A percentile compares a stretch with the other conserved stretches of the same genome.
Conservation (phyloP, 2,329 filamentous ascomycete genomes). For the Pseudonectria buxi region DNA sequence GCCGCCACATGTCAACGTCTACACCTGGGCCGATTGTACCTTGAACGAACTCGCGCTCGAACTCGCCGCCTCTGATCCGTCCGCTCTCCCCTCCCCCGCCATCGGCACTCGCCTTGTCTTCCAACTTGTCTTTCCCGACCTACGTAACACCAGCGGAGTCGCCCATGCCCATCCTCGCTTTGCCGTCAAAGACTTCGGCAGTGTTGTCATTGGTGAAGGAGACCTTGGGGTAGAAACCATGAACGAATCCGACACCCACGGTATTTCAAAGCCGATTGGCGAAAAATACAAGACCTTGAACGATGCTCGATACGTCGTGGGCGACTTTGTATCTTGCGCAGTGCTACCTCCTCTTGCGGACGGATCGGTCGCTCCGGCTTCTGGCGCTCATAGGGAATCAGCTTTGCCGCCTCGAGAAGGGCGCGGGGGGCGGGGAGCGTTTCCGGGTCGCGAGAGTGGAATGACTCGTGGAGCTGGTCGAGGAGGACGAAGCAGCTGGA, state of each 20-base stretch:
- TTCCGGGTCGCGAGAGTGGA: conserved; percentile 20
- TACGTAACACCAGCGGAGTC: conserved; percentile 31
- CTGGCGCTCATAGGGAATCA: conserved; percentile 26
- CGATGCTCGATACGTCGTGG: conserved; percentile 76
- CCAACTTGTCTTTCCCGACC: conserved; percentile 78
- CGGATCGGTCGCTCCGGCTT: conserved; percentile 64
- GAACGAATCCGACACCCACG: conserved; percentile 29
- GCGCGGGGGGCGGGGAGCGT: conserved; percentile 19
- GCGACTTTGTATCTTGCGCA: conserved; percentile 80
- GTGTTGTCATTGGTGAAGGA: conserved; percentile 65
- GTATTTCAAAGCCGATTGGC: conserved; percentile 35
- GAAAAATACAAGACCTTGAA: conserved; percentile 67
- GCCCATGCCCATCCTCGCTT: conserved; percentile 46
- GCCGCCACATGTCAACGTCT: conserved; percentile 66
- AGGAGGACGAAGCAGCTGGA: conserved; percentile 32
- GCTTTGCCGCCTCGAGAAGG: conserved; percentile 12
- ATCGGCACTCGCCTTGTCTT: conserved; percentile 83
- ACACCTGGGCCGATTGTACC: conserved; percentile 79
- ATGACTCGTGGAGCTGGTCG: conserved; percentile 29
- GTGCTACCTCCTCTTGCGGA: conserved; percentile 69
- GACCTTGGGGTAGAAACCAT: conserved; percentile 37
- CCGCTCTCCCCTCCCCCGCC: conserved; percentile 63
- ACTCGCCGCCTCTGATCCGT: conserved; percentile 58
- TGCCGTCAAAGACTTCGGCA: conserved; percentile 74
- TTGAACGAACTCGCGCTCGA: conserved; percentile 75